A percentile compares a stretch with the other conserved stretches of the same genome.
Conservation (phyloP, 2,329 filamentous ascomycete species). For the Daldinia sp. region DNA sequence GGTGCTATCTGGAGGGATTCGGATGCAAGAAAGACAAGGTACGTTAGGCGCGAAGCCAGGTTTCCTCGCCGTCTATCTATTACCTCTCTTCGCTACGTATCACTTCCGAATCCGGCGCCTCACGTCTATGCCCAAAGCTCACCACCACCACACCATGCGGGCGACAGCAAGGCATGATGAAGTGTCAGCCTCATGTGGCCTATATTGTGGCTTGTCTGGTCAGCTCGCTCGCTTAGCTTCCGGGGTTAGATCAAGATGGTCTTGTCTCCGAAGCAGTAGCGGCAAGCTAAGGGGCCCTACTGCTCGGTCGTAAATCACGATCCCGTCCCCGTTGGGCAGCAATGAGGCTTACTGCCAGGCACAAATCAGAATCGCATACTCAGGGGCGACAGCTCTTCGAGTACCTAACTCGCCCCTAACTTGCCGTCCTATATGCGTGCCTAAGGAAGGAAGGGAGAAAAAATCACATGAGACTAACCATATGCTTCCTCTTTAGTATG, state of each 20-base stretch:
- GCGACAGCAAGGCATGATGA: constrained; percentile 30
- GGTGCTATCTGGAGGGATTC: constrained; percentile 97
- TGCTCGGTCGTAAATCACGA: constrained; percentile 34
- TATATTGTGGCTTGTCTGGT: constrained; percentile 36
- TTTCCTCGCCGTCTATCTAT: constrained; percentile 19
- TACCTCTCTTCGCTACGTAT: constrained; percentile 37
- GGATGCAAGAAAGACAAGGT: constrained; percentile 99
- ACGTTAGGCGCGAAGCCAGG: constrained; percentile 54
- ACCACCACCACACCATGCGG: constrained; percentile 19
- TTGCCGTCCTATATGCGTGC: constrained; percentile 4
- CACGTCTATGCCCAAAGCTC: constrained; percentile 36
- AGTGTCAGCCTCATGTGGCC: constrained; percentile 38
- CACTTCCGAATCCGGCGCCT: constrained; percentile 36
- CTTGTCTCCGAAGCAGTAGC: constrained; percentile 13
- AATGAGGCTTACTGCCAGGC: constrained; percentile 46
- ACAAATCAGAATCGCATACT: constrained; percentile 44
- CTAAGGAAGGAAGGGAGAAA: constrained; percentile 24
- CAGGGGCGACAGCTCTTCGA: constrained; percentile 16
- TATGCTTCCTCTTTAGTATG: constrained; percentile 63
- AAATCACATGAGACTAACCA: constrained; percentile 61
- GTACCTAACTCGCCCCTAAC: constrained; percentile 16
- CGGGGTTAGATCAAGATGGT: constrained; percentile 22
- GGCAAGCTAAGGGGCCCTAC: constrained; percentile 26
- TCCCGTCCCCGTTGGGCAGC: constrained; percentile 51
- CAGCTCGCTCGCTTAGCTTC: constrained; percentile 34